Base-by-base conservation (phyloP, 2,329 filamentous ascomycete species). In the Nemania bipapillata region DNA sequence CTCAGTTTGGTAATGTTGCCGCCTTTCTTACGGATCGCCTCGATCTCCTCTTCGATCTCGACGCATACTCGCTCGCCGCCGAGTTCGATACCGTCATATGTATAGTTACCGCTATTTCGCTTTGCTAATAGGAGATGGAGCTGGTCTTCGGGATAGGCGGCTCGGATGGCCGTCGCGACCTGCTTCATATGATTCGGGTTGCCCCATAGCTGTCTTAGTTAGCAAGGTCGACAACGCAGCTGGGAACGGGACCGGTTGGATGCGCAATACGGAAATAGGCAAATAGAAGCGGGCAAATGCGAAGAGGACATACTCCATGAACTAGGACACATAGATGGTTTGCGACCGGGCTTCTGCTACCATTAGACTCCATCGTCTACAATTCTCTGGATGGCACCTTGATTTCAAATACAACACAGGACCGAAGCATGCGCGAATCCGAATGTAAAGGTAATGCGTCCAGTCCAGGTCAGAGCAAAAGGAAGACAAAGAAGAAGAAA, bases 1-100 rank as follows among this genome's bases (percentile, higher is more conserved):
- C 94, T 97, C 71, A 98, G 84, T 81, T 94, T 96, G 55, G 83
- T 90, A 75, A 97, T 91, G 49, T 87, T 86, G 73, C 91, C 88
- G 24, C 93, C 94, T 30, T 85, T 83, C 49, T 82, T 81, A 56
- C 87, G 85, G 59, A 90, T 85, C 52, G 79, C 78, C 64, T 85
- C 84, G 63, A 91, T 77, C 74, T 90, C 85, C 73, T 91, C 85
- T 76, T 91, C 88, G 66, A 91, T 90, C 81, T 91, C 89, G 69
- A 85, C 81, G 72, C 88, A 90, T 7, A 91, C 86, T 53, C 89
- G 86, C 81, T 91, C 89, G 74, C 89, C 90, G 72, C 89, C 88
- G 2, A 85, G 83, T 78, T 91, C 90, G 77, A 91, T 89, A 67
- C 89, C 89, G 77, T 91, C 89, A 76, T 91, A 91, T 37, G 89